Evolutionary conservation across 345 rosid genomes (phyloP).

Genomic region (Sisymbrium irio): DNA sequence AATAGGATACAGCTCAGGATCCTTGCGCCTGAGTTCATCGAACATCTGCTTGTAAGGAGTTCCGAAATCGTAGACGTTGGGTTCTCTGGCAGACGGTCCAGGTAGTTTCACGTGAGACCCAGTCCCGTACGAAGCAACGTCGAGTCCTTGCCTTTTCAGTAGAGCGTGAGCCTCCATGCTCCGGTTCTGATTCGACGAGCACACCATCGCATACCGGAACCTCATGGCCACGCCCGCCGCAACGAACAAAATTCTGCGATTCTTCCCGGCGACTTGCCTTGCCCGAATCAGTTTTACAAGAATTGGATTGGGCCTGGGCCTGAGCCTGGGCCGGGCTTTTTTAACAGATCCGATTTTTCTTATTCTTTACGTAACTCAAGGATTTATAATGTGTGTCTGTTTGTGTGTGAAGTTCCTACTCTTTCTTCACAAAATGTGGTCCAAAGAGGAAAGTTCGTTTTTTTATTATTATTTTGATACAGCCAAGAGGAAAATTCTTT

Average conservation of each 20-base stretch:
- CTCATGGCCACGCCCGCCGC: slow-evolving; percentile 45
- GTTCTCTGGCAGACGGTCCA: slow-evolving; percentile 83
- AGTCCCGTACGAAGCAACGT: slow-evolving; percentile 92
- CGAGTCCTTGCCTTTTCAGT: slow-evolving; percentile 84
- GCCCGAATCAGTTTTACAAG: not conserved
- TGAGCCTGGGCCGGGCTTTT: slow-evolving; percentile 16
- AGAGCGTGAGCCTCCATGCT: slow-evolving; percentile 93
- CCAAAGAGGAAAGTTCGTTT: too few species aligned
- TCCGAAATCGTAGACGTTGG: slow-evolving; percentile 91
- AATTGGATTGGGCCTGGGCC: not conserved
- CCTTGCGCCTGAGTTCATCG: slow-evolving; percentile 93
- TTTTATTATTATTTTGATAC: too few species aligned
- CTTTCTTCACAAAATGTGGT: too few species aligned
- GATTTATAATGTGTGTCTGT: not conserved
- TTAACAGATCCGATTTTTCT: not conserved
- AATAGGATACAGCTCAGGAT: slow-evolving; percentile 80
- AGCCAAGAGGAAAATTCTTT: not conserved
- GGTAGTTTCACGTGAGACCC: slow-evolving; percentile 91
- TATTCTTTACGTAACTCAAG: not conserved
- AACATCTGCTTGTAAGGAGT: slow-evolving; percentile 96
- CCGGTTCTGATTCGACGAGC: slow-evolving; percentile 83
- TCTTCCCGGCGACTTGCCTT: slow-evolving; percentile 21
- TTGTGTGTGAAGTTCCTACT: not conserved
- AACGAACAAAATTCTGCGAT: not conserved
- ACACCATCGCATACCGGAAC: slow-evolving; percentile 85